Conservation (phyloP, 2,329 filamentous ascomycete genomes). For the Epichloe hybrida region DNA sequence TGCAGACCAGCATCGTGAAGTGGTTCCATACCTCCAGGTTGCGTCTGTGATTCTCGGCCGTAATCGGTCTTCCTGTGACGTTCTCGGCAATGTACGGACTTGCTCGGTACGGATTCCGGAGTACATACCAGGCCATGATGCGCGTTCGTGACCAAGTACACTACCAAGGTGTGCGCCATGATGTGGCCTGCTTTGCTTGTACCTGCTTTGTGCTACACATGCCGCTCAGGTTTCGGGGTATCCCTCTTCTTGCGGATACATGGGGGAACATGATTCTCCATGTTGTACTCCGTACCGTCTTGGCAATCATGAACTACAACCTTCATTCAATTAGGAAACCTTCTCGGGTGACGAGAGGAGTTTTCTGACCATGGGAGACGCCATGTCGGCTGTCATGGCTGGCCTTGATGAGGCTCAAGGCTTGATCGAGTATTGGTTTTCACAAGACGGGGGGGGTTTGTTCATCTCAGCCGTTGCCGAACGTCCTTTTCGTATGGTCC, state of each 20-base stretch:
- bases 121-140: no score
- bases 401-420: neutral
- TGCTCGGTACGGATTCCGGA: no score
- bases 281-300: no score
- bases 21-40: neutral
- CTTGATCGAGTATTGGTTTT: neutral
- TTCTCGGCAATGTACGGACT: no score
- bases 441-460: neutral
- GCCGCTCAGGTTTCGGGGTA: neutral
- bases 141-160: no score
- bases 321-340: no score
- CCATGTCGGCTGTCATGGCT: neutral
- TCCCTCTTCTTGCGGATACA: neutral
- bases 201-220: neutral
- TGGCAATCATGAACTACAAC: no score
- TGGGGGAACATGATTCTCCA: no score
- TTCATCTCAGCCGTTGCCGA: neutral
- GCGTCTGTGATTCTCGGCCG: neutral
- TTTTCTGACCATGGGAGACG: neutral
- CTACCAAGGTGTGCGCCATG: neutral
- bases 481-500: no score
- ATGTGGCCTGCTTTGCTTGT: neutral
- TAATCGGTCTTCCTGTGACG: neutral
- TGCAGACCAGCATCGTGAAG: neutral
- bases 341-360: no score